Evolutionary conservation across 495 filamentous ascomycete species (phyloP), one percentile per base, ranked within the genome.

Genomic region (Neurospora terricola): DNA sequence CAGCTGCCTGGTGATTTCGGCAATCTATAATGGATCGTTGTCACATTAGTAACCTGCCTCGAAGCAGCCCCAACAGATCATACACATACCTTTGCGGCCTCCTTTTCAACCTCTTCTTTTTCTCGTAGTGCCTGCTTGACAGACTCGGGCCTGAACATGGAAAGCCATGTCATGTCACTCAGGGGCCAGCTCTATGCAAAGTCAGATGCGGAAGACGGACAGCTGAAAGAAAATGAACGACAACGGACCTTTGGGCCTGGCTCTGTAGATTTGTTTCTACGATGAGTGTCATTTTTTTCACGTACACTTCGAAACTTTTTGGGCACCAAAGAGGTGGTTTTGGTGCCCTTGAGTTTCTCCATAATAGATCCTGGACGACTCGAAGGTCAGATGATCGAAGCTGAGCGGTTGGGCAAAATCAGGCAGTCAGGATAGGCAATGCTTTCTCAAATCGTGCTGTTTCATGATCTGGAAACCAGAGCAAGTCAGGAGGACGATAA

Each of bases 221-320:
- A 70, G 38, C 27, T 40, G 72, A 70, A 73, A 21, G 69, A 59
- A 71, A 62, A 71, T 72, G 70, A 59, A 59, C 5, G 45, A 69
- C n/a, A 68, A 74, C 81, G 71, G 74, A 87, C 89, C 77, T 88
- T 88, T 76, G 85, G 84, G 40, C 76, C 76, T 11, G 80, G 77
- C 40, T 86, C 83, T 78, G 82, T 80, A 37, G 85, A 86, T 76
- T 81, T 82, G 69, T 81, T 82, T 70, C 85, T 85, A 70, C 83
- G 83, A 78, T 86, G 82, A 73, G 83, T 81, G 36, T 82, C 83
- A 75, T 83, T 82, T 80, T 91, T 93, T 59, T 94, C 92, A 62
- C 92, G 88, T 75, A 90, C 87, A 70, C 90, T 93, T 70, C 94
- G 88, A 76, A 96, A 91, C 75, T 84, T 85, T 70, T 78, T 82